These are phyloP conservation scores for Moesziomyces aphidis DNA, from an alignment of 1,284 basidiomycete genomes.

Conservation along the genomic window DNA sequence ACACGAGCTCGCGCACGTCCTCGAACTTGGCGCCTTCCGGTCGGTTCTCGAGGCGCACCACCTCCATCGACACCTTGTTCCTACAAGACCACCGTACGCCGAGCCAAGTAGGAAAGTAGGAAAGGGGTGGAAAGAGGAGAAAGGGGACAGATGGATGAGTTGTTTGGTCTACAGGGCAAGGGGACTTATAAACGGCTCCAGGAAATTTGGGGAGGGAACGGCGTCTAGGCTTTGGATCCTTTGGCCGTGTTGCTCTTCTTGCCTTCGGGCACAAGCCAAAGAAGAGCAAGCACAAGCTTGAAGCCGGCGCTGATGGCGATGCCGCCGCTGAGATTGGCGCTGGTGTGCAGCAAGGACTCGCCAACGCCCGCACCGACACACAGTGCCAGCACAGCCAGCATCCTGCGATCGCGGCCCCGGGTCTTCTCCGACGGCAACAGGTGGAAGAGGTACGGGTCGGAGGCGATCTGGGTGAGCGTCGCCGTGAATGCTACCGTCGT, in stretches of 20 bases:
- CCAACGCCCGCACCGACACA: conserved; percentile 56
- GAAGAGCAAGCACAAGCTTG: conserved; percentile 50
- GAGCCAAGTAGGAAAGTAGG: background rate
- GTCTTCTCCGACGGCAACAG: conserved; percentile 44
- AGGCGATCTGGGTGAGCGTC: conserved; percentile 59
- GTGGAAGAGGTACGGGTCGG: conserved; percentile 59
- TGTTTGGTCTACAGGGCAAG: background rate
- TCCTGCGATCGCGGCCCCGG: conserved; percentile 46
- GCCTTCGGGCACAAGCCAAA: conserved; percentile 44
- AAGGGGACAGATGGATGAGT: background rate
- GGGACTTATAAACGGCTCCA: background rate
- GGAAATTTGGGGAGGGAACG: background rate
- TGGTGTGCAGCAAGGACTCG: conserved; percentile 52
- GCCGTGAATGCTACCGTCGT: conserved; percentile 63
- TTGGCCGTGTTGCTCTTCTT: conserved; percentile 18
- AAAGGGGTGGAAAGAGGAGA: background rate
- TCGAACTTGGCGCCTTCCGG: conserved; percentile 89
- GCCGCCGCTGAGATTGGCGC: conserved; percentile 43
- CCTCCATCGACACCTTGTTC: conserved; percentile 82
- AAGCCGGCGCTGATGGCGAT: conserved; percentile 52
- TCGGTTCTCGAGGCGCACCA: conserved; percentile 81
- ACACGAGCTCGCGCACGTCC: conserved; percentile 81
- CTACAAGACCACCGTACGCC: conserved; percentile 3
- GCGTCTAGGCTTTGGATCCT: conserved; percentile 14
- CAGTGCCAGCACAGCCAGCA: conserved; percentile 49